A percentile compares a stretch with the other conserved stretches of the same genome.
Conservation (phyloP, 345 rosid species). For the Durio zibethinus region DNA sequence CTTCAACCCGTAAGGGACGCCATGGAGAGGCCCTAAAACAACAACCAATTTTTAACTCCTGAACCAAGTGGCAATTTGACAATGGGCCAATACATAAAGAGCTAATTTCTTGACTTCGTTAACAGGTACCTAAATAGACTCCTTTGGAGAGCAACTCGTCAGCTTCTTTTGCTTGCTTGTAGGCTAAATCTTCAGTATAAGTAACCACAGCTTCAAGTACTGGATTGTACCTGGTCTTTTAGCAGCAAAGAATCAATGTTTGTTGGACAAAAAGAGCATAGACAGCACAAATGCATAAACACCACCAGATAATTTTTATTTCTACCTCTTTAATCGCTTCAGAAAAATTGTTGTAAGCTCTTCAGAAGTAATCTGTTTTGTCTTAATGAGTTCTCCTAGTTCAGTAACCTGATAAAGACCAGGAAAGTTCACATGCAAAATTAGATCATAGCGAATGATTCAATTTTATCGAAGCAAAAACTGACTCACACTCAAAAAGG, state of each 20-base stretch:
- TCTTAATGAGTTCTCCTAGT: slow-evolving; percentile 72
- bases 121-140: slow-evolving; percentile 59
- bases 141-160: slow-evolving; percentile 75
- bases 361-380: slow-evolving; percentile 61
- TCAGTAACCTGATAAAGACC: slow-evolving; percentile 58
- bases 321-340: slow-evolving; percentile 60
- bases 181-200: slow-evolving; percentile 72
- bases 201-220: slow-evolving; percentile 79
- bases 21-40: slow-evolving; percentile 80
- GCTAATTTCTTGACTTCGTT: neutral
- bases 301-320: neutral
- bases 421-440: neutral
- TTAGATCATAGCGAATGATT: neutral
- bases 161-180: slow-evolving; percentile 77
- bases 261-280: neutral
- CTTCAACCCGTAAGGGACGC: slow-evolving; percentile 88
- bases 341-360: slow-evolving; percentile 63
- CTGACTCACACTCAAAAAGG: slow-evolving; percentile 68
- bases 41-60: neutral
- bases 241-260: slow-evolving; percentile 12
- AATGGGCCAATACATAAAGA: neutral
- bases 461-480: neutral
- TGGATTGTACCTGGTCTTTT: slow-evolving; percentile 51
- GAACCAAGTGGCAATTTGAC: neutral
- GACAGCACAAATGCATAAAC: neutral